Conservation (phyloP, 495 filamentous ascomycete species). For the Aspergillus asperescens region DNA sequence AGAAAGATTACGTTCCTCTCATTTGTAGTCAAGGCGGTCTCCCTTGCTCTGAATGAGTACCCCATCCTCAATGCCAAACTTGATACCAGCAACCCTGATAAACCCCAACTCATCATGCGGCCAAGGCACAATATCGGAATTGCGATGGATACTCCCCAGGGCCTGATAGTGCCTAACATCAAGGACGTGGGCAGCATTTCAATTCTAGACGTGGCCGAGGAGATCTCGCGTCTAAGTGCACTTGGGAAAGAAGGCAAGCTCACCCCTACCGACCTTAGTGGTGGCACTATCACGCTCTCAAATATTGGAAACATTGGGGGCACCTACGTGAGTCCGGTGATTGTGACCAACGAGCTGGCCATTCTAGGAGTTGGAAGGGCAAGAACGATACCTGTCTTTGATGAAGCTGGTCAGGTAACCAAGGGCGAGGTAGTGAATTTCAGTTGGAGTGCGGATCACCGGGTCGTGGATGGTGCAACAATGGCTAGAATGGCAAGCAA, state of each 20-base stretch:
- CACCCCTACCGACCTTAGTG: conserved; percentile 66
- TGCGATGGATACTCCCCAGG: conserved; percentile 88
- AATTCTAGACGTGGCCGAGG: conserved; percentile 69
- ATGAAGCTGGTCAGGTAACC: conserved; percentile 80
- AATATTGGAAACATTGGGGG: conserved; percentile 98
- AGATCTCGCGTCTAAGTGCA: conserved; percentile 66
- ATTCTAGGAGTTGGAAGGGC: conserved; percentile 86
- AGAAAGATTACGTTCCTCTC: conserved; percentile 79
- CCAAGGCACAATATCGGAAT: conserved; percentile 91
- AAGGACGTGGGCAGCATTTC: conserved; percentile 71
- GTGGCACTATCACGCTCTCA: conserved; percentile 90
- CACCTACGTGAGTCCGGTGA: conserved; percentile 84
- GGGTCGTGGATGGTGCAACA: conserved; percentile 89
- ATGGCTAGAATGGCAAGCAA: conserved; percentile 84
- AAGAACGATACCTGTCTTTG: conserved; percentile 61
- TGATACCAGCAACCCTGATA: conserved; percentile 52
- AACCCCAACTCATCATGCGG: conserved; percentile 68
- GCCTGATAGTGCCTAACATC: conserved; percentile 92
- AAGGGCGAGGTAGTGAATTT: conserved; percentile 87
- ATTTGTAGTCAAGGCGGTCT: conserved; percentile 95
- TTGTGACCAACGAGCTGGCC: conserved; percentile 81
- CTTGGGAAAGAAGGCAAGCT: conserved; percentile 72
- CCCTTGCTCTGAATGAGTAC: conserved; percentile 70
- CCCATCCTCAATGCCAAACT: conserved; percentile 85
- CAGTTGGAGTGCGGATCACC: conserved; percentile 96